Conservation (phyloP, 176 grass and related monocot genomes). For the Poa pratensis region DNA sequence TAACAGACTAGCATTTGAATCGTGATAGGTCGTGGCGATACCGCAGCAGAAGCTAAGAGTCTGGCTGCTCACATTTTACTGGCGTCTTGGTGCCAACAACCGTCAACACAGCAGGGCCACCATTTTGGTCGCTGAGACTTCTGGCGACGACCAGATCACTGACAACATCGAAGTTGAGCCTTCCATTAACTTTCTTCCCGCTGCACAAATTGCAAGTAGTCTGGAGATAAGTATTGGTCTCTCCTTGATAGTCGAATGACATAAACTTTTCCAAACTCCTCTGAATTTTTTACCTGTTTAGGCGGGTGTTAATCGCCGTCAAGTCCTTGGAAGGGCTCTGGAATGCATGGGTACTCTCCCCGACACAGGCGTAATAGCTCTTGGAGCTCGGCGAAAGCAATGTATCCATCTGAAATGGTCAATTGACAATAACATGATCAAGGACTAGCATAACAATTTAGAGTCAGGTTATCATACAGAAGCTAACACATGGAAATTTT, state of each 20-base stretch:
- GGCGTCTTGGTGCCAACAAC: constrained; percentile 32
- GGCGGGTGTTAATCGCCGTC: constrained; percentile 84
- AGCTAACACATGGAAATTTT: neutral
- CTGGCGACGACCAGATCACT: constrained; percentile 78
- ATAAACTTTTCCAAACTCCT: neutral
- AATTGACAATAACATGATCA: neutral
- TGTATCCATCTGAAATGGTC: constrained; percentile 75
- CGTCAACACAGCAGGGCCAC: constrained; percentile 23
- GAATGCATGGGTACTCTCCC: constrained; percentile 94
- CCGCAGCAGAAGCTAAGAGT: constrained; percentile 29
- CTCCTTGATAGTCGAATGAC: neutral
- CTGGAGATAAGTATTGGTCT: neutral
- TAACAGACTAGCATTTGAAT: constrained; percentile 20
- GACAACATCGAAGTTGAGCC: constrained; percentile 85
- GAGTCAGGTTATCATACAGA: constrained; percentile 4
- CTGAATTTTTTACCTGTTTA: constrained; percentile 62
- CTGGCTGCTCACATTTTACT: constrained; percentile 68
- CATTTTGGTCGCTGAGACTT: constrained; percentile 61
- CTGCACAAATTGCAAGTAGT: constrained; percentile 42
- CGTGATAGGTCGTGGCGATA: neutral
- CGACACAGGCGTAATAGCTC: constrained; percentile 96
- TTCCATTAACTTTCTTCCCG: constrained; percentile 65
- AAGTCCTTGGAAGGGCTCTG: constrained; percentile 98
- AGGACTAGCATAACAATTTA: constrained; percentile 7
- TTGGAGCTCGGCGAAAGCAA: constrained; percentile 97